Percentiles rank a stretch among this genome's conserved stretches.
Conservation (phyloP, 257 asterid species). For the Mitragyna speciosa region DNA sequence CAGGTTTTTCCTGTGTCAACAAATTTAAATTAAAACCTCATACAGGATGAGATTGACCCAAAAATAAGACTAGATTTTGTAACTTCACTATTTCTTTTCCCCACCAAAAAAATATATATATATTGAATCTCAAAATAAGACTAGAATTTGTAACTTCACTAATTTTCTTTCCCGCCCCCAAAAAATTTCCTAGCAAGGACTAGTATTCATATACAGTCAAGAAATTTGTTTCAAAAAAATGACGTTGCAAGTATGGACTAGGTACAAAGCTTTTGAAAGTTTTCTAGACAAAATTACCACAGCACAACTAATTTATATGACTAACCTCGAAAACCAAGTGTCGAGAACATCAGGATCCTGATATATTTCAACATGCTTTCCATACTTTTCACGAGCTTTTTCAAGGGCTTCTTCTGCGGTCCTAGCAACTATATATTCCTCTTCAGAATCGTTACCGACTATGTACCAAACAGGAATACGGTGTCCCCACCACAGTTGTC, state of each 20-base stretch:
- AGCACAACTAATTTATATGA: background rate
- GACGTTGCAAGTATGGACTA: background rate
- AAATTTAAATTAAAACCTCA: background rate
- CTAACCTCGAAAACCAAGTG: conserved; percentile 98
- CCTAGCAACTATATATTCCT: conserved; percentile 89
- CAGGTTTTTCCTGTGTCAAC: background rate
- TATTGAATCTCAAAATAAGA: too few relatives aligned
- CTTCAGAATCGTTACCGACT: conserved; percentile 81
- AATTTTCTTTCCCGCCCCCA: too few relatives aligned
- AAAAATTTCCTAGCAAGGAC: too few relatives aligned
- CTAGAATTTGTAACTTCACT: too few relatives aligned
- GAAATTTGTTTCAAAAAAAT: background rate
- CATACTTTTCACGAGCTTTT: conserved; percentile 75
- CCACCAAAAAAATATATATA: too few relatives aligned
- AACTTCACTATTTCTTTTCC: too few relatives aligned
- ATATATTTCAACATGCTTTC: conserved; percentile 72
- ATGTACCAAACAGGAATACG: conserved; percentile 98
- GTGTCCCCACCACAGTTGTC: conserved; percentile 99
- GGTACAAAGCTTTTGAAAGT: background rate
- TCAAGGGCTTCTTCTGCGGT: conserved; percentile 76
- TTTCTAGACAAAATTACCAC: background rate
- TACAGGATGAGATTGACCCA: background rate
- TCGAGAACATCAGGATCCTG: conserved; percentile 99
- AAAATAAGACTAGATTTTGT: background rate
- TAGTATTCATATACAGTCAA: too few relatives aligned